Percentiles rank a stretch among this genome's conserved stretches.
phyloP scores from a whole-genome alignment of 2,329 filamentous ascomycete genomes.

The Arthrobotrys sinensis region DNA sequence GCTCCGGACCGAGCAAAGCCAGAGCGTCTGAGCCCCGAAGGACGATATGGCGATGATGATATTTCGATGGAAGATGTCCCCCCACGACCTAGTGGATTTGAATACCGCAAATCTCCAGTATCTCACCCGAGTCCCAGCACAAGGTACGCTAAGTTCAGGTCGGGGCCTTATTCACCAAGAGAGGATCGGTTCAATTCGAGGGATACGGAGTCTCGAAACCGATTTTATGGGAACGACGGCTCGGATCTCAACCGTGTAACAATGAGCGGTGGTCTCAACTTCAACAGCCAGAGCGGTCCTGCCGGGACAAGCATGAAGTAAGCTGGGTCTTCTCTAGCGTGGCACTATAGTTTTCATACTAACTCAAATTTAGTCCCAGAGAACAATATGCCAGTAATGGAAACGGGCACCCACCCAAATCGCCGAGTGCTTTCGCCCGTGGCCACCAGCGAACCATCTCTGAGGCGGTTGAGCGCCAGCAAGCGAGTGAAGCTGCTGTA shows the following conservation, averaged over 20 bases:
- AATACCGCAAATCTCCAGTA: conserved; percentile 58
- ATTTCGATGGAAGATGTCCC: conserved; percentile 57
- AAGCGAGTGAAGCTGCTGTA: conserved; percentile 54
- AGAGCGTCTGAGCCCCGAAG: conserved; percentile 49
- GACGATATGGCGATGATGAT: conserved; percentile 45
- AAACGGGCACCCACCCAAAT: conserved; percentile 40
- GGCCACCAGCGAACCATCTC: conserved; percentile 59
- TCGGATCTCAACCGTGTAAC: conserved; percentile 55
- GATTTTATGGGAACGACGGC: conserved; percentile 46
- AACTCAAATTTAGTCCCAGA: conserved; percentile 20
- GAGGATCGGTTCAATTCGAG: conserved; percentile 44
- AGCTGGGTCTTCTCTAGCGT: background rate
- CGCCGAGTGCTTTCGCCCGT: conserved; percentile 47
- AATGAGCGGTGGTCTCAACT: conserved; percentile 54
- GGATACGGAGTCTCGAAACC: conserved; percentile 33
- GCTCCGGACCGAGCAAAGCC: conserved; percentile 47
- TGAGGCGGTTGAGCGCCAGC: conserved; percentile 51
- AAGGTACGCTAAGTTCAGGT: conserved; percentile 54
- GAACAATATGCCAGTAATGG: conserved; percentile 32
- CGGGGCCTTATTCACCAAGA: conserved; percentile 53
- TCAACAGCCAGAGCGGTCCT: conserved; percentile 55
- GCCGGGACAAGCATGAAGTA: conserved; percentile 51
- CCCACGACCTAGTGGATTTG: conserved; percentile 44
- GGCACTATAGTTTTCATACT: background rate
- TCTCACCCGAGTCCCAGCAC: conserved; percentile 52